Percentiles rank a stretch among this genome's conserved stretches.
Conservation (phyloP, 2,329 filamentous ascomycete genomes). For the Pseudogymnoascus sp. region DNA sequence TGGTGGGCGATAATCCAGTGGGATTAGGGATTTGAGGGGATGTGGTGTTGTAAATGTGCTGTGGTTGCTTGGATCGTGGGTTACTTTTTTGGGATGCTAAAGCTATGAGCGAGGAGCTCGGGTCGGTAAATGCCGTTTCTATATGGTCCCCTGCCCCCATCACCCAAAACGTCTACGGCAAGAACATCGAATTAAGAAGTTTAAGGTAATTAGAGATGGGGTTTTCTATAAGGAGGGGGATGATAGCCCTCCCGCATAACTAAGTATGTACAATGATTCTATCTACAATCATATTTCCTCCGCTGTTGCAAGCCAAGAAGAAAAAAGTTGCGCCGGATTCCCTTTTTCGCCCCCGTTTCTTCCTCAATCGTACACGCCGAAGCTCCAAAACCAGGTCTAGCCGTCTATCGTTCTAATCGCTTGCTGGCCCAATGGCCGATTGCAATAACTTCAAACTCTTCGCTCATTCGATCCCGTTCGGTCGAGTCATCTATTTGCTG, state of each 20-base stretch:
- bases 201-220: background rate
- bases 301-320: background rate
- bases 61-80: conserved; percentile 9
- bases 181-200: background rate
- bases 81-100: background rate
- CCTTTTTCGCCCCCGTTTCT: too few relatives aligned
- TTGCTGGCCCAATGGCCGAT: background rate
- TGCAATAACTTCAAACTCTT: background rate
- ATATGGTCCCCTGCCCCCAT: background rate
- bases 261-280: conserved; percentile 8
- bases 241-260: conserved; percentile 1
- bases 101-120: background rate
- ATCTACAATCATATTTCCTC: conserved; percentile 8
- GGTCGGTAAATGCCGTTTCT: conserved; percentile 1
- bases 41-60: conserved; percentile 2
- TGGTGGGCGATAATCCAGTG: conserved; percentile 12
- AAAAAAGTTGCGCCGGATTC: background rate
- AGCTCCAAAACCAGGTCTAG: conserved; percentile 8
- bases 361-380: conserved; percentile 4
- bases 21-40: background rate
- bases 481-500: background rate
- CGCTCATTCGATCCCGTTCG: background rate
- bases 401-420: conserved; percentile 7
- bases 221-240: background rate
- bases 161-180: background rate